Base-by-base conservation (phyloP, 116 monocot species). In the Dioscorea cayenensis region DNA sequence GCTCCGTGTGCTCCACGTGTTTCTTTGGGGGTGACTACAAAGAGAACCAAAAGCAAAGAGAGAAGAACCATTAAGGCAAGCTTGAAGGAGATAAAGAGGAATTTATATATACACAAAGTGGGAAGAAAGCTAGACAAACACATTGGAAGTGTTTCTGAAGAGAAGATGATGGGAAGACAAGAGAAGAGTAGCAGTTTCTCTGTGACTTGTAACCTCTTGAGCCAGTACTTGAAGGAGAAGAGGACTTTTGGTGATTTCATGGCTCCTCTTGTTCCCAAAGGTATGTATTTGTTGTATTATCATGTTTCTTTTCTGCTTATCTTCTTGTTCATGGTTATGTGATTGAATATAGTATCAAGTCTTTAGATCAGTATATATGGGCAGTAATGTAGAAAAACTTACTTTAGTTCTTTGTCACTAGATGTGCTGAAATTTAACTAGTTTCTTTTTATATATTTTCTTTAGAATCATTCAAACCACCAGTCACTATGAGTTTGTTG, bases 181-280 rank as follows among this genome's bases (percentile, higher is more conserved):
- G 77, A 66, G 82, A 73, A 83, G 66, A 82, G 43, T 67, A 75
- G 84, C 18, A 79, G 66, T 55, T 86, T 86, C 66, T 79, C 79
- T 50, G 66, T 79, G 36, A 66, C 82, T 7, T 86, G 82, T 69
- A 86, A 55, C 63, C 74, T 78, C 7, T 68, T 84, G 66, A 82
- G 82, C 51, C 76, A 77, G 66, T 82, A 71, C 60, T 59, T 84
- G 68, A 81, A 79, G 70, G 55, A 79, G 75, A 79, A 84, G 60
- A 70, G 77, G 8, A 72, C 71, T 60, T 25, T 76, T 22, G 71
- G 75, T 13, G 84, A 81, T 71, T 68, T 81, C 19, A 21, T 63
- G 2, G 9, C 21, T 11, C 22, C 63, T 11, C 63, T 23, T 22
- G 63, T 8, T 63, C 63, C 63, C 63, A 63, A 22, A 22, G n/a